phyloP scores from a whole-genome alignment of 2,329 filamentous ascomycete genomes.

The Endocalyx cinctus region DNA sequence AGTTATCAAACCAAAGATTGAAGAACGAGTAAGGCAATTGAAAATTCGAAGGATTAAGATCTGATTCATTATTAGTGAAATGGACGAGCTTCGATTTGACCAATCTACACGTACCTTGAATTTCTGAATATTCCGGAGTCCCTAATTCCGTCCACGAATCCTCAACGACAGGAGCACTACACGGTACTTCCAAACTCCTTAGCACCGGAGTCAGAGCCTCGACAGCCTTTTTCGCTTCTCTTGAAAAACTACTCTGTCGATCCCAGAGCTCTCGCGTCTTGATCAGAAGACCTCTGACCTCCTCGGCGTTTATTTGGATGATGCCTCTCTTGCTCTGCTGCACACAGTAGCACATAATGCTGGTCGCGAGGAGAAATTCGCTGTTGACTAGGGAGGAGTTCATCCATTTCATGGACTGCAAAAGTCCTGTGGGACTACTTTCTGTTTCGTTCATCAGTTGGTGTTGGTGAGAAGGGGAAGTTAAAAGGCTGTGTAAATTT shows the following conservation, averaged over 20 bases:
- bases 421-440: conserved; percentile 2
- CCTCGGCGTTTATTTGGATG: background rate
- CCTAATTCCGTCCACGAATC: too few relatives aligned
- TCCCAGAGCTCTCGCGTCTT: conserved; percentile 7
- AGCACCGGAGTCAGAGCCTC: conserved; percentile 5
- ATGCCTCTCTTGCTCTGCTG: conserved; percentile 5
- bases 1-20: background rate
- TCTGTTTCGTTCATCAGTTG: too few relatives aligned
- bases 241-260: conserved; percentile 1
- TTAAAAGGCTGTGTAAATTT: too few relatives aligned
- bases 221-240: conserved; percentile 7
- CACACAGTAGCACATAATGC: conserved; percentile 6
- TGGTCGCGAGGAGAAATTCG: conserved; percentile 7
- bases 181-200: background rate
- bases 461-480: too few relatives aligned
- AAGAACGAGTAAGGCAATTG: conserved; percentile 3
- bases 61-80: background rate
- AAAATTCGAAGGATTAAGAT: background rate
- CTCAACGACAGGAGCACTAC: too few relatives aligned
- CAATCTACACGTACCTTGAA: background rate
- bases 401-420: conserved; percentile 4
- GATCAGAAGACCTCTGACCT: conserved; percentile 3
- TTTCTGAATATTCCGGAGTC: background rate
- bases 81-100: too few relatives aligned
- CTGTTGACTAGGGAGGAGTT: conserved; percentile 2